phyloP scores from a whole-genome alignment of 306 rosid genomes.

The Cicer pinnatifidum region DNA sequence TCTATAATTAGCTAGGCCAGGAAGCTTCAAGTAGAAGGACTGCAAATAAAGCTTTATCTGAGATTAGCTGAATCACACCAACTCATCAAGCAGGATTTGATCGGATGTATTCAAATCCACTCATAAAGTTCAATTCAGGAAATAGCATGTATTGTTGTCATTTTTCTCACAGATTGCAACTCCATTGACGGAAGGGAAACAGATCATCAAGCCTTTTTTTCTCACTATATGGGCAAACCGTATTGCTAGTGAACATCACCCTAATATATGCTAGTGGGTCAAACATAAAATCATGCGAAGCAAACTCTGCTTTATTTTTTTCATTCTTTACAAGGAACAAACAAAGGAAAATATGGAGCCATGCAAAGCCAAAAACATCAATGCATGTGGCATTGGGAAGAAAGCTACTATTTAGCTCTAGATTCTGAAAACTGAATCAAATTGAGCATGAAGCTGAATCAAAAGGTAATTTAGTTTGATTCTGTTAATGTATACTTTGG shows the following conservation, averaged over 20 bases:
- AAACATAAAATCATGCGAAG: not conserved
- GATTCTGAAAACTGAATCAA: not conserved
- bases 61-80: conserved; percentile 22
- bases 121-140: conserved; percentile 7
- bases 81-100: not conserved
- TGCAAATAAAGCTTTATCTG: conserved; percentile 11
- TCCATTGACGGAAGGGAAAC: not conserved
- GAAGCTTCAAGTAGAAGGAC: conserved; percentile 23
- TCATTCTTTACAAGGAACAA: no score
- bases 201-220: not conserved
- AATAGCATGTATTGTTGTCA: conserved; percentile 3
- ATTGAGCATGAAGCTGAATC: conserved; percentile 1
- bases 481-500: conserved; percentile 3
- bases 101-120: conserved; percentile 4
- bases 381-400: not conserved
- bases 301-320: no score
- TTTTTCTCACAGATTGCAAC: conserved; percentile 1
- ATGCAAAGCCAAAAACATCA: not conserved
- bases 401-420: not conserved
- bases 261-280: not conserved
- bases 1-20: not conserved
- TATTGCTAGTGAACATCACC: not conserved
- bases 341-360: no score
- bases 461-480: not conserved
- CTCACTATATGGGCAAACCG: not conserved